Conservation (phyloP, 495 filamentous ascomycete genomes). For the Penicillium alfredii region DNA sequence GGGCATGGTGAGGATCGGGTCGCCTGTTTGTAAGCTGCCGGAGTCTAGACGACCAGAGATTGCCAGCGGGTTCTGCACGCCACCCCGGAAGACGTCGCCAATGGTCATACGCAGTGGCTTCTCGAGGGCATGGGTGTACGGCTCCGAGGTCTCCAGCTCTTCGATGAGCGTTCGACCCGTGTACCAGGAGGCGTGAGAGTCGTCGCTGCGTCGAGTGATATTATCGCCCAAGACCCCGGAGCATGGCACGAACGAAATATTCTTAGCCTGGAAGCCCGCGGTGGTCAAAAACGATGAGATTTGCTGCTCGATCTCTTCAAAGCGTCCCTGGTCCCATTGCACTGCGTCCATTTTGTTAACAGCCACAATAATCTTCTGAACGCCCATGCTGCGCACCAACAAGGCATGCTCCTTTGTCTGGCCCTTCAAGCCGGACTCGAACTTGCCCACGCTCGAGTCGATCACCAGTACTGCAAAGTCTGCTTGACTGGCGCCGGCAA, state of each 20-base stretch:
- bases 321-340: conserved; percentile 72
- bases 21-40: conserved; percentile 77
- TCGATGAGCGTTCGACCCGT: conserved; percentile 69
- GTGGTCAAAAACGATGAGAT: conserved; percentile 73
- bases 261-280: conserved; percentile 73
- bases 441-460: conserved; percentile 79
- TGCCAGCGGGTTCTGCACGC: conserved; percentile 64
- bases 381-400: conserved; percentile 85
- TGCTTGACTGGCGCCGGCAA: conserved; percentile 89
- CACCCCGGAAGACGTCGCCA: conserved; percentile 74
- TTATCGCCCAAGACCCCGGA: conserved; percentile 87
- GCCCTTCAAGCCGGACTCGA: conserved; percentile 87
- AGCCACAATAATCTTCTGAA: conserved; percentile 78
- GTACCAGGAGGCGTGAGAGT: conserved; percentile 68
- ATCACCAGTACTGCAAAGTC: conserved; percentile 96
- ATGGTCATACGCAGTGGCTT: conserved; percentile 83
- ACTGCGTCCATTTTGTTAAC: conserved; percentile 93
- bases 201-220: conserved; percentile 55
- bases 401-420: conserved; percentile 93
- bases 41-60: conserved; percentile 83
- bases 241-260: conserved; percentile 80
- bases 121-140: conserved; percentile 59
- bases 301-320: conserved; percentile 78
- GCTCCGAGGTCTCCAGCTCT: conserved; percentile 75
- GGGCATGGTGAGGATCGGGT: conserved; percentile 72